Evolutionary conservation across 169 alveolate genomes (phyloP).

Genomic region (Plasmodium blacklocki): DNA sequence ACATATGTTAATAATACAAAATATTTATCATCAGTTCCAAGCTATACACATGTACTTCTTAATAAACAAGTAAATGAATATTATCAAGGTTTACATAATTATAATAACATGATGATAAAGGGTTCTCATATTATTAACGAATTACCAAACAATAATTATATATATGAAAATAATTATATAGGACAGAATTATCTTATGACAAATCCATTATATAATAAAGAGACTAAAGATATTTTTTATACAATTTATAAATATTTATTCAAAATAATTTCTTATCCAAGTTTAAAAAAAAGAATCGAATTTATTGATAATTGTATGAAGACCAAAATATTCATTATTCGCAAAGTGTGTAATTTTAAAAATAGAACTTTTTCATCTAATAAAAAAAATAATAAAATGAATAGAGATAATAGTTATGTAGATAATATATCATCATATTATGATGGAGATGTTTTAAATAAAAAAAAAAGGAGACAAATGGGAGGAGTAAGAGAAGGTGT

Average conservation of each 20-base stretch:
- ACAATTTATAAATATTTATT: conserved; percentile 31
- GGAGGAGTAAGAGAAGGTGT: no score
- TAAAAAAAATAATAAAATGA: conserved; percentile 2
- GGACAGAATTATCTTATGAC: conserved; percentile 21
- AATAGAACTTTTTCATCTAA: conserved; percentile 7
- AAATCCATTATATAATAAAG: conserved; percentile 61
- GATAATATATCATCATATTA: conserved; percentile 13
- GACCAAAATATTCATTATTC: conserved; percentile 39
- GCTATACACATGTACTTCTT: not conserved
- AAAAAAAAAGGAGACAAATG: not conserved
- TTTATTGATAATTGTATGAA: conserved; percentile 52
- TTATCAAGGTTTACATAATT: not conserved
- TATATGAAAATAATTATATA: conserved; percentile 36
- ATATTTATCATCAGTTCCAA: no score
- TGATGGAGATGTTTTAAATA: not conserved
- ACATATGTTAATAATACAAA: no score
- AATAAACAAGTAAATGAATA: not conserved
- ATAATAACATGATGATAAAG: not conserved
- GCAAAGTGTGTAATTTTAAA: conserved; percentile 18
- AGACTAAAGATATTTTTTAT: conserved; percentile 66
- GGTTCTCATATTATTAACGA: conserved; percentile 7
- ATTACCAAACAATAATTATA: conserved; percentile 30
- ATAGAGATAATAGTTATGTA: no score
- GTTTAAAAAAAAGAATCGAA: conserved; percentile 63
- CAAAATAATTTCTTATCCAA: conserved; percentile 23